A percentile compares a stretch with the other conserved stretches of the same genome.
phyloP scores from a whole-genome alignment of 345 rosid species.

The Corchorus capsularis region DNA sequence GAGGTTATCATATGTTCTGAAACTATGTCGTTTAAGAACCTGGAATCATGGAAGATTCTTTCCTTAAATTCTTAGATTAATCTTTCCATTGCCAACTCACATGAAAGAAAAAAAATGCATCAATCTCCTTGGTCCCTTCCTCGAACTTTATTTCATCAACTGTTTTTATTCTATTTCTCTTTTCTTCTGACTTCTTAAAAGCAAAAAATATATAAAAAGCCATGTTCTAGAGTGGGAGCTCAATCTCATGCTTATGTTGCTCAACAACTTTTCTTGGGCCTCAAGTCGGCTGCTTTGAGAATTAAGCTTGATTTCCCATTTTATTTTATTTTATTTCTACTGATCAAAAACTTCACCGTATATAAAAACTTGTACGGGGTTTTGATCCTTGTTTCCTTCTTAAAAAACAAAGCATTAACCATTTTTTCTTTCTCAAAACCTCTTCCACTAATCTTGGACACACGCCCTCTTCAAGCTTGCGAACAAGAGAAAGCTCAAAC shows the following conservation, averaged over 20 bases:
- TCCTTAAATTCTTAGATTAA: background rate
- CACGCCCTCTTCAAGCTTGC: constrained; percentile 1
- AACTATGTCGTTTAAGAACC: background rate
- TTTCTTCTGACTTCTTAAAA: background rate
- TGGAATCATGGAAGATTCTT: background rate
- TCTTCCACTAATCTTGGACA: constrained; percentile 33
- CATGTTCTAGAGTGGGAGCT: background rate
- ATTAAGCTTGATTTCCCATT: background rate
- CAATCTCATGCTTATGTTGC: background rate
- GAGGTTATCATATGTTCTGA: background rate
- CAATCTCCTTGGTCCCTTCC: background rate
- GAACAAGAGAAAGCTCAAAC: background rate
- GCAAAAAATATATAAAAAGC: background rate
- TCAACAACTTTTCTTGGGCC: constrained; percentile 34
- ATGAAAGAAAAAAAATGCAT: background rate
- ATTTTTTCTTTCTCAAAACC: background rate
- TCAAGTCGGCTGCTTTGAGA: constrained; percentile 34
- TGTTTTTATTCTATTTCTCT: background rate
- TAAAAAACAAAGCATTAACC: background rate
- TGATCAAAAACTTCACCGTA: background rate
- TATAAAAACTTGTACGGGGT: background rate
- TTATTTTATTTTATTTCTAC: background rate
- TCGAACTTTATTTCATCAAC: background rate
- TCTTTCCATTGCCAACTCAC: constrained; percentile 1
- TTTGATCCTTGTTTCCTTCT: background rate